Base-by-base conservation (phyloP, 805 yeast species). In the Zygoascus biomembranicola region DNA sequence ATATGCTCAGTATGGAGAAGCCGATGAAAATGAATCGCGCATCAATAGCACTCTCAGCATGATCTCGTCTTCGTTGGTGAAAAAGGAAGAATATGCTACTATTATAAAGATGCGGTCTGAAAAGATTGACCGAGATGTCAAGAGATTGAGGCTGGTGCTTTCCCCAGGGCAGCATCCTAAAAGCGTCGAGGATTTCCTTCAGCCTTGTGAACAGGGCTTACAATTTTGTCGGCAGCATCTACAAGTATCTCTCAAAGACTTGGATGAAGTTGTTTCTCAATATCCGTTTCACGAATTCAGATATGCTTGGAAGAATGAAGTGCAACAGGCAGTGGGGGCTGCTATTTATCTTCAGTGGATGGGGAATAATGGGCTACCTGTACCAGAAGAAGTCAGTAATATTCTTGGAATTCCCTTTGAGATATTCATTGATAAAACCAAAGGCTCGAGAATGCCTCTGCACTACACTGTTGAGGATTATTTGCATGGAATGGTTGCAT, bases 401-500 rank as follows among this genome's bases (percentile, higher is more conserved):
- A 43, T 52, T 8, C 44, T 52, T 16, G 46, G 37, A 18, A 18
- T 41, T 6, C 43, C 47, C 4, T 52, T 31, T 39, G 54, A 52
- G 32, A 13, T 26, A 10, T n/a, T 8, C 13, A 32, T 18, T 11
- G 32, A 13, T 31, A 32, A 52, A 23, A 16, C 42, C 11, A 49
- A 47, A 18, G 51, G 31, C 13, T 28, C 32, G 4, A 43, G 31
- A 11, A 48, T 53, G 44, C 31, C 55, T 5, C 35, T 44, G 32
- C 35, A 26, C 19, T 44, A n/a, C 32, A 44, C 47, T 2, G 47
- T 44, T 35, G 65, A 64, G 44, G 69, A 65, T n/a, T 65, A 65
- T 50, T 53, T 65, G 44, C 67, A 65, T 45, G 65, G 62, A 2
- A 52, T 56, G 3, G 51, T 65, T 11, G 51, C 58, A 18, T 53